phyloP scores from a whole-genome alignment of 2,329 filamentous ascomycete genomes.

The Trichoderma arundinaceum region DNA sequence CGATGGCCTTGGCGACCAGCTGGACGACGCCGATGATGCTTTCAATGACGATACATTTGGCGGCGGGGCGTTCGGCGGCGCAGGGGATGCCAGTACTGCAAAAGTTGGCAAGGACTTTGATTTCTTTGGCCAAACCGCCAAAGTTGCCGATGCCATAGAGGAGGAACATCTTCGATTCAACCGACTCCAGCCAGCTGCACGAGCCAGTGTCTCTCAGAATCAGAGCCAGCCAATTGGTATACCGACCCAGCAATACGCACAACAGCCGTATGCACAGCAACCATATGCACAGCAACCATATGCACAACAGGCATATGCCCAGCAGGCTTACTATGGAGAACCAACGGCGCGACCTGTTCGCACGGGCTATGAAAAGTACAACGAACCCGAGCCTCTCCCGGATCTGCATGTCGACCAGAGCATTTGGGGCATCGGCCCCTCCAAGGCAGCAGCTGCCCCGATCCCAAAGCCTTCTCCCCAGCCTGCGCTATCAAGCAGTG shows the following conservation, averaged over 20 bases:
- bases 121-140: conserved; percentile 91
- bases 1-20: conserved; percentile 87
- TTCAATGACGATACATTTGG: conserved; percentile 98
- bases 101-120: conserved; percentile 91
- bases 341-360: conserved; percentile 67
- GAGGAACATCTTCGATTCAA: conserved; percentile 88
- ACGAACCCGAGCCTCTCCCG: conserved; percentile 80
- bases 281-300: background rate
- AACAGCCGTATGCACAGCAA: conserved; percentile 9
- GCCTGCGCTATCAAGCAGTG: conserved; percentile 38
- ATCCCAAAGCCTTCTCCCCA: conserved; percentile 22
- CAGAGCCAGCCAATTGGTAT: conserved; percentile 42
- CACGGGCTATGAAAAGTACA: conserved; percentile 91
- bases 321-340: conserved; percentile 41
- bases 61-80: conserved; percentile 45
- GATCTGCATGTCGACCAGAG: conserved; percentile 92
- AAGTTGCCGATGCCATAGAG: conserved; percentile 82
- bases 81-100: conserved; percentile 39
- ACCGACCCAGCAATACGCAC: conserved; percentile 39
- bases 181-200: conserved; percentile 69
- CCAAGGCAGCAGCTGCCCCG: conserved; percentile 44
- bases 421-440: conserved; percentile 81
- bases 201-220: conserved; percentile 38
- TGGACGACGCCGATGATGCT: conserved; percentile 89
- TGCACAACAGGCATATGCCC: conserved; percentile 37